Evolutionary conservation across 176 grass and related monocot genomes (phyloP), one percentile per base, ranked within the genome.

Genomic region (Hsuehochloa calcarea): DNA sequence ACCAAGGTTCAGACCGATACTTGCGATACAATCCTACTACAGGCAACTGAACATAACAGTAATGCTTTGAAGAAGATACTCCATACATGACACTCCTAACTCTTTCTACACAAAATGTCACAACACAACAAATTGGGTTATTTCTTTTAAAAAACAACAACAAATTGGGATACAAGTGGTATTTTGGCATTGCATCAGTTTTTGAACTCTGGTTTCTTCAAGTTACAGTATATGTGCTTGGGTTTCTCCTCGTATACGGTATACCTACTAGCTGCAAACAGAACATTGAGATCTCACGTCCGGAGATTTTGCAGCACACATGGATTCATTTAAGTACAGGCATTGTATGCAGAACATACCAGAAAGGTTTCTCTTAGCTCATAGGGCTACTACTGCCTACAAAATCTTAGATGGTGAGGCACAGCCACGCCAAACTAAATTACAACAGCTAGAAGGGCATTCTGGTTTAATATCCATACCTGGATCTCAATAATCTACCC

Each of bases 381-480:
- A 50, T 23, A 16, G 58, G 20, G 31, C 31, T 35, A 25, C 72
- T 10, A 43, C 27, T 41, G 60, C 40, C 84, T 75, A 84, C 80
- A 91, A 60, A 87, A 64, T 84, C 34, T 84, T 87, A 22, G 68
- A 70, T 80, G 64, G 72, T 5, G 23, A 5, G 20, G 58, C 29
- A 74, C 34, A 79, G 41, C 66, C 39, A 80, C 46, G 71, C 50
- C 45, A 61, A 51, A 69, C 69, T 75, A 91, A 80, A 74, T 72
- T 84, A 80, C 80, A 87, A 69, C 79, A 73, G 8, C 49, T 19
- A 39, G 2, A 61, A 20, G 41, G n/a, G 17, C 80, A 72, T 72
- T 66, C 26, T 74, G 45, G 60, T 73, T 74, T 77, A 79, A 40
- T 51, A 84, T 87, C 72, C 49, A 67, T 68, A 61, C 56, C 84